phyloP scores from a whole-genome alignment of 2,329 filamentous ascomycete species.

The Onygenales sp. region DNA sequence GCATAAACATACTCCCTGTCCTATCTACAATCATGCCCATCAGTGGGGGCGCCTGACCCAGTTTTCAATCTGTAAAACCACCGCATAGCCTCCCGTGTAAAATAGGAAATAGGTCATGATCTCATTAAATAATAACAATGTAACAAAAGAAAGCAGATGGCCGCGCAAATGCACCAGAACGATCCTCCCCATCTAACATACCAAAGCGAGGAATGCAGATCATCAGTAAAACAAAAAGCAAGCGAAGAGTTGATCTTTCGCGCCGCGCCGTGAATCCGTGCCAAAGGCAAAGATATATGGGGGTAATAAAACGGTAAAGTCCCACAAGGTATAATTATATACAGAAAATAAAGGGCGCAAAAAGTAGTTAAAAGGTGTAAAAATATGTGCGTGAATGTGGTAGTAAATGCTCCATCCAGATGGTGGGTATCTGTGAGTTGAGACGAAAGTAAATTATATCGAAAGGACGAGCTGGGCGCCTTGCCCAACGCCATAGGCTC shows the following conservation, averaged over 20 bases:
- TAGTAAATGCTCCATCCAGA: background rate
- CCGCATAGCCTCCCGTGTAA: background rate
- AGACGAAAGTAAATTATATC: slow-evolving; percentile 2
- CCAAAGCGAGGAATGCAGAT: background rate
- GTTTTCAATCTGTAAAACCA: background rate
- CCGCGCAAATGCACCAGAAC: slow-evolving; percentile 11
- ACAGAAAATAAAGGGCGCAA: background rate
- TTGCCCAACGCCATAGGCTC: slow-evolving; percentile 48
- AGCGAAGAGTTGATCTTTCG: background rate
- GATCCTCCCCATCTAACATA: background rate
- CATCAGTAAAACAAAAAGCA: background rate
- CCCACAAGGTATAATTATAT: background rate
- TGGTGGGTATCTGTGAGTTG: too few relatives aligned
- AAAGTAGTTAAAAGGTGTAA: slow-evolving; percentile 11
- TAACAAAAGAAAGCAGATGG: slow-evolving; percentile 15
- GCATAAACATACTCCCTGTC: too few relatives aligned
- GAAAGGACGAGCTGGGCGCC: slow-evolving; percentile 61
- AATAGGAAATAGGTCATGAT: background rate
- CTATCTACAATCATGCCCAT: too few relatives aligned
- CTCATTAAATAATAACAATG: slow-evolving; percentile 7
- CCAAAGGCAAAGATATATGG: slow-evolving; percentile 3
- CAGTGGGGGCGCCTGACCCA: too few relatives aligned
- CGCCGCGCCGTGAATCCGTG: background rate
- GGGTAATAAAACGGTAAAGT: slow-evolving; percentile 2
- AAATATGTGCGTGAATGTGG: slow-evolving; percentile 1